Percentiles rank a stretch among this genome's conserved stretches.
phyloP scores from a whole-genome alignment of 495 filamentous ascomycete species.

The Hypoxylon subgilvum region DNA sequence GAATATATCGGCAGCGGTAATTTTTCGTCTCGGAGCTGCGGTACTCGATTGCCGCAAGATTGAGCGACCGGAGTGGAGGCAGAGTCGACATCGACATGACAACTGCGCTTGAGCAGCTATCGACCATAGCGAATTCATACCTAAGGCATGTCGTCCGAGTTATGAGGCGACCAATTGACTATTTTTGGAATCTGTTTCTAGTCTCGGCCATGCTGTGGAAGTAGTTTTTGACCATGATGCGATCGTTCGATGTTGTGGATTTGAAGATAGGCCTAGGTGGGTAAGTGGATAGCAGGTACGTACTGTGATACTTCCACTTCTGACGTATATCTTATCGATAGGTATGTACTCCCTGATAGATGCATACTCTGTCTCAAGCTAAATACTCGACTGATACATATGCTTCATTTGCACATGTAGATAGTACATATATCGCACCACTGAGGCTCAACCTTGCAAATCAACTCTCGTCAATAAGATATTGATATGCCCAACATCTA shows the following conservation, averaged over 20 bases:
- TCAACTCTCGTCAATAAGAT: too few relatives aligned
- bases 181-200: background rate
- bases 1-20: slow-evolving; percentile 65
- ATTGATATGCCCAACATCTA: slow-evolving; percentile 8
- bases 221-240: slow-evolving; percentile 15
- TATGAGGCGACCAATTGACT: slow-evolving; percentile 11
- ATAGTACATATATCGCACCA: too few relatives aligned
- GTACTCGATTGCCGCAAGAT: slow-evolving; percentile 61
- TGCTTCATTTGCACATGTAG: too few relatives aligned
- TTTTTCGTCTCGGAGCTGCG: slow-evolving; percentile 56
- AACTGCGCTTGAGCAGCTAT: slow-evolving; percentile 66
- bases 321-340: slow-evolving; percentile 11
- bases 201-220: slow-evolving; percentile 1
- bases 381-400: too few relatives aligned
- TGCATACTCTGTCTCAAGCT: background rate
- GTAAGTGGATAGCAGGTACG: background rate
- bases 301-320: background rate
- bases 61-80: slow-evolving; percentile 60
- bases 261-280: background rate
- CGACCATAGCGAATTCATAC: slow-evolving; percentile 75
- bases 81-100: slow-evolving; percentile 68
- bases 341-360: background rate
- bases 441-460: too few relatives aligned
- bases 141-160: slow-evolving; percentile 45
- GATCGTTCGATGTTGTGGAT: slow-evolving; percentile 29